Evolutionary conservation across 164 flowering plant species (phyloP).

Genomic region (Warburgia ugandensis): DNA sequence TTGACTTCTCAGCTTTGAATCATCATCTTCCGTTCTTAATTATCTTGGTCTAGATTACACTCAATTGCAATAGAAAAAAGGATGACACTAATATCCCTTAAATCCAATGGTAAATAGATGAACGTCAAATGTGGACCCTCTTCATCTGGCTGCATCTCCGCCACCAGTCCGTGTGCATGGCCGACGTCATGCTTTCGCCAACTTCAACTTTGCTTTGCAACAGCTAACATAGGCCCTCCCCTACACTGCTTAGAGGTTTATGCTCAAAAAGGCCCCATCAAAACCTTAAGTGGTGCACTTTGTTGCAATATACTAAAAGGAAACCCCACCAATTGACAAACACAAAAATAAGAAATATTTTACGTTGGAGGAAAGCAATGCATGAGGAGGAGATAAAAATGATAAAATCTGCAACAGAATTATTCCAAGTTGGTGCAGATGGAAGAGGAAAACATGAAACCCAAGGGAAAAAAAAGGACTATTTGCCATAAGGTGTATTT

Average conservation of each 20-base stretch:
- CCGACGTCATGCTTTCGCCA: slow-evolving; percentile 63
- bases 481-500: slow-evolving; percentile 1
- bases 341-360: slow-evolving; percentile 11
- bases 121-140: slow-evolving; percentile 31
- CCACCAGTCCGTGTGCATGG: slow-evolving; percentile 28
- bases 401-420: slow-evolving; percentile 34
- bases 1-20: slow-evolving; percentile 40
- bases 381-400: slow-evolving; percentile 32
- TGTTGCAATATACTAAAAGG: slow-evolving; percentile 10
- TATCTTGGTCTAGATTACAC: slow-evolving; percentile 18
- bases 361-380: slow-evolving; percentile 59
- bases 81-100: slow-evolving; percentile 16
- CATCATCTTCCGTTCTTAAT: slow-evolving; percentile 7
- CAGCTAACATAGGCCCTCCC: slow-evolving; percentile 14
- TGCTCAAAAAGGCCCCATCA: slow-evolving; percentile 16
- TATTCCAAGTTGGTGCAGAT: slow-evolving; percentile 32
- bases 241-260: neutral
- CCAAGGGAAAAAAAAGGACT: slow-evolving; percentile 8
- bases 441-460: slow-evolving; percentile 6
- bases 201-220: slow-evolving; percentile 21
- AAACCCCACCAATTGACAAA: neutral
- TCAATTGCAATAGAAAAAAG: slow-evolving; percentile 16
- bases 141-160: slow-evolving; percentile 9
- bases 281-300: slow-evolving; percentile 48
- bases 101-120: slow-evolving; percentile 20